Base-by-base conservation (phyloP, 2,329 filamentous ascomycete species). In the Ophiostoma ips region DNA sequence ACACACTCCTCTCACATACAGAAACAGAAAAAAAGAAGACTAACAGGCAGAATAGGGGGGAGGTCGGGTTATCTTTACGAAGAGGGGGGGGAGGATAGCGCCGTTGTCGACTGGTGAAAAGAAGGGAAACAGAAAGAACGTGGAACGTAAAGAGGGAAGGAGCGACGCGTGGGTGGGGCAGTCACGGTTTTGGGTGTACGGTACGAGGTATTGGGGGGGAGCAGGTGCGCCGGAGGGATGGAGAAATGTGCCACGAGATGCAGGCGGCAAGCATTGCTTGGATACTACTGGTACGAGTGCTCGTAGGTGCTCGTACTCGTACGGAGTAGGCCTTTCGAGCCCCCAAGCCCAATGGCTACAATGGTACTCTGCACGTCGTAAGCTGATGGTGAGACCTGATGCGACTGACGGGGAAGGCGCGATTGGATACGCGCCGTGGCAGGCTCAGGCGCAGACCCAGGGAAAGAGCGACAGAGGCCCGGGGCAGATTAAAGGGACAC, bases 151-250 rank as follows among this genome's bases (percentile, higher is more conserved):
- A 50, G 35, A 50, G 47, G 50, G 50, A 53, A 56, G 50, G 48
- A 52, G 35, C 48, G 50, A 53, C 46, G 51, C 51, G 52, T 48
- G 44, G 40, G 51, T 50, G 46, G 50, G 41, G 49, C 40, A 50
- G 30, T 16, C 30, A 8, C 34, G 19, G 37, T 40, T 18, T 40
- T 38, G 38, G 19, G 30, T 6, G 41, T 19, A 8, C 8, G 24
- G 24, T 28, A 28, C 24, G 24, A 28, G 24, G 4, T 28, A 28
- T n/a, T n/a, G n/a, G n/a, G n/a, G n/a, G n/a, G n/a, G n/a, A n/a
- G n/a, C n/a, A n/a, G n/a, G n/a, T n/a, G n/a, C n/a, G n/a, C n/a
- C n/a, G n/a, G n/a, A n/a, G n/a, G n/a, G n/a, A n/a, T n/a, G n/a
- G n/a, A n/a, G n/a, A n/a, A n/a, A n/a, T n/a, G n/a, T n/a, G n/a